A percentile compares a stretch with the other conserved stretches of the same genome.
Evolutionary conservation across 1,284 basidiomycete genomes (phyloP).

Genomic region (Ustilago curta): DNA sequence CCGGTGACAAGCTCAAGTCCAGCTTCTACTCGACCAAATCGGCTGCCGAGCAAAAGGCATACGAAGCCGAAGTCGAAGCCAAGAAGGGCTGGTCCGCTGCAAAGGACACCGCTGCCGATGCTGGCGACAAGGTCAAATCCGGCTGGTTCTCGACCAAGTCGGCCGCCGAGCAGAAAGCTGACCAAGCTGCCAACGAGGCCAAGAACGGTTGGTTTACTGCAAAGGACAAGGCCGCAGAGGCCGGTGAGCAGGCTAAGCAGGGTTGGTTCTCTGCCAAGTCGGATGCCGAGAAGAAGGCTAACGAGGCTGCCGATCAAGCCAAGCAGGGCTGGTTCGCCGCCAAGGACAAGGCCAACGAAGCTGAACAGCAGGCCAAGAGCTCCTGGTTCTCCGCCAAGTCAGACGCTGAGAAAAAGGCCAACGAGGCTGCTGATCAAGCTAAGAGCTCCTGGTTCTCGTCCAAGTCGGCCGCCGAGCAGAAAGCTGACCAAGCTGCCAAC

Average conservation of each 20-base stretch:
- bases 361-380: conserved; percentile 30
- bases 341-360: conserved; percentile 37
- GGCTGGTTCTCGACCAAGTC: conserved; percentile 31
- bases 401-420: conserved; percentile 34
- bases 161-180: conserved; percentile 29
- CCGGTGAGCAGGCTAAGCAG: conserved; percentile 22
- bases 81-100: conserved; percentile 25
- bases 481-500: conserved; percentile 23
- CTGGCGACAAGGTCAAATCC: conserved; percentile 24
- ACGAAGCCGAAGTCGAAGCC: conserved; percentile 13
- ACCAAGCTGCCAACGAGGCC: conserved; percentile 16
- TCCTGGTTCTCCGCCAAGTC: conserved; percentile 35
- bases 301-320: conserved; percentile 25
- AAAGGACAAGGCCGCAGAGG: conserved; percentile 30
- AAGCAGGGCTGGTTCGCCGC: conserved; percentile 38
- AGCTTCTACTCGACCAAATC: conserved; percentile 22
- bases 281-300: conserved; percentile 28
- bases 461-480: conserved; percentile 32
- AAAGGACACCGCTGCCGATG: conserved; percentile 43
- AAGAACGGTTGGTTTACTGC: conserved; percentile 17
- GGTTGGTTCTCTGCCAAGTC: conserved; percentile 32
- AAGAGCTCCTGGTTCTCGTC: conserved; percentile 25
- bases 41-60: conserved; percentile 24
- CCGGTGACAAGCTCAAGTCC: conserved; percentile 20
- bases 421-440: conserved; percentile 19